These are phyloP conservation scores for Ceratorhiza oryzae-sativae DNA, from an alignment of 1,284 basidiomycete species.

Conservation along the genomic window DNA sequence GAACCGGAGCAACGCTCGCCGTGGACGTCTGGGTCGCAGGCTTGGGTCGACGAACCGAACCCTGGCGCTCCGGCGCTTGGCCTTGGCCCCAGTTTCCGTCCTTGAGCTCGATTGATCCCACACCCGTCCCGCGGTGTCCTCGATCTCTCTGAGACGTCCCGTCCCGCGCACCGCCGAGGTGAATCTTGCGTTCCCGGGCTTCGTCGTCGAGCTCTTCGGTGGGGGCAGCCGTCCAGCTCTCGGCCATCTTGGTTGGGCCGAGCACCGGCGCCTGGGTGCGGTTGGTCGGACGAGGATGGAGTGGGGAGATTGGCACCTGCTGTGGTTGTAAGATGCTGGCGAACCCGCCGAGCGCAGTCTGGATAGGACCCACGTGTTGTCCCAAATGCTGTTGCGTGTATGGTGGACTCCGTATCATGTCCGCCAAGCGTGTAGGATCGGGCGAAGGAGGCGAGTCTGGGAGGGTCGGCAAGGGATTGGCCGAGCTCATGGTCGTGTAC, in stretches of 20 bases:
- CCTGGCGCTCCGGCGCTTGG: conserved; percentile 13
- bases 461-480: conserved; percentile 12
- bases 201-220: conserved; percentile 18
- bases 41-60: conserved; percentile 28
- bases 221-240: conserved; percentile 23
- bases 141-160: conserved; percentile 6
- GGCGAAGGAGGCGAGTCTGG: conserved; percentile 24
- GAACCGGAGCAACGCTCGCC: background rate
- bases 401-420: conserved; percentile 1
- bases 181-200: background rate
- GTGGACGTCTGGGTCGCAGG: conserved; percentile 1
- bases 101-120: conserved; percentile 13
- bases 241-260: conserved; percentile 25
- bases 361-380: background rate
- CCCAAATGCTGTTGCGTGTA: conserved; percentile 1
- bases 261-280: conserved; percentile 15
- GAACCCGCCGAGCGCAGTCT: background rate
- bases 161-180: conserved; percentile 16
- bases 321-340: conserved; percentile 11
- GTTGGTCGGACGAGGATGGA: conserved; percentile 23
- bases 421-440: background rate
- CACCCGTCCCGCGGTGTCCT: conserved; percentile 1
- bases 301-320: conserved; percentile 14
- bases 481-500: background rate
- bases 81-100: conserved; percentile 10